Conservation (phyloP, 2,329 filamentous ascomycete genomes). For the Xylaria sp. region DNA sequence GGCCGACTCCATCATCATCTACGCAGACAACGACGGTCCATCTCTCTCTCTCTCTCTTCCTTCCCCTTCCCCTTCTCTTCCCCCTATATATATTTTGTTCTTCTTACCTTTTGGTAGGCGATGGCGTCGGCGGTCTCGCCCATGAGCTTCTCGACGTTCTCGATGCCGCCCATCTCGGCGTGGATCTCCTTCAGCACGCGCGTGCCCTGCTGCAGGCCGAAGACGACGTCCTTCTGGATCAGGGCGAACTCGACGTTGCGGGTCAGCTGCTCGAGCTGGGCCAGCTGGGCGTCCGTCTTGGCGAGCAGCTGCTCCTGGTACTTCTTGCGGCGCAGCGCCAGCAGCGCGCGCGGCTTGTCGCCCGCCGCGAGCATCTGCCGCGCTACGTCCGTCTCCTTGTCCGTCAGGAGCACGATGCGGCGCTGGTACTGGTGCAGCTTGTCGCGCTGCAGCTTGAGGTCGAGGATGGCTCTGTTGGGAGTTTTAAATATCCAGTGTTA, state of each 20-base stretch:
- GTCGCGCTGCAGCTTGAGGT: constrained; percentile 97
- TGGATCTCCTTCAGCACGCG: constrained; percentile 91
- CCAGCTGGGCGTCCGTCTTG: constrained; percentile 94
- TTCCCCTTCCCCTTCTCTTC: not conserved
- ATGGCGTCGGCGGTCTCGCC: constrained; percentile 90
- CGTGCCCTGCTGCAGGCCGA: constrained; percentile 91
- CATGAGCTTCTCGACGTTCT: constrained; percentile 94
- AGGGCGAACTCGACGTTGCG: constrained; percentile 93
- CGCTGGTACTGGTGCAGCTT: constrained; percentile 96
- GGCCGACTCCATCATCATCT: not conserved
- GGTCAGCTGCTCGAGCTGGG: constrained; percentile 89
- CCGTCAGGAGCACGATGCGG: constrained; percentile 85
- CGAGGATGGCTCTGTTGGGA: constrained; percentile 82
- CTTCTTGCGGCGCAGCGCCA: constrained; percentile 93
- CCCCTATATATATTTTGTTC: not conserved
- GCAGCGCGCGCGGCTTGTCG: constrained; percentile 83
- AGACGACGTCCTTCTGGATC: constrained; percentile 96
- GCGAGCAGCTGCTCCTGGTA: constrained; percentile 91
- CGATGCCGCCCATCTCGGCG: constrained; percentile 93
- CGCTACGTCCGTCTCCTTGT: constrained; percentile 87
- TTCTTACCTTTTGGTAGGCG: constrained; percentile 84
- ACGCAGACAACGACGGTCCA: not conserved
- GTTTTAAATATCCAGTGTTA: not conserved
- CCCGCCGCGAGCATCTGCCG: constrained; percentile 81
- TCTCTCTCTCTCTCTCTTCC: not conserved